These are phyloP conservation scores for Bjerkandera adusta DNA, from an alignment of 1,284 basidiomycete genomes.

Conservation along the genomic window DNA sequence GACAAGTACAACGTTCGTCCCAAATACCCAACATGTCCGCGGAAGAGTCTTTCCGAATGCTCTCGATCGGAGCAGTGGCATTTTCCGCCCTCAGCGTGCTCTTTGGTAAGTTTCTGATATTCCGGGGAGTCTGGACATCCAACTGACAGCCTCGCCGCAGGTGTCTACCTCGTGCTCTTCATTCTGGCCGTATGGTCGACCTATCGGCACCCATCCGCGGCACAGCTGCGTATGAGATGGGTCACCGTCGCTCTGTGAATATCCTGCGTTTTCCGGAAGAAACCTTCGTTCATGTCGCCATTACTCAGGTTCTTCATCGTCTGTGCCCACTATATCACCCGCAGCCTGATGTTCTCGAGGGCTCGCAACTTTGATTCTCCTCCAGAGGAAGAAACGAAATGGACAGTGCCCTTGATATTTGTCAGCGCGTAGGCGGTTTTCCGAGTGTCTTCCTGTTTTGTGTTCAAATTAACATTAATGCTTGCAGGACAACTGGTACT, in stretches of 20 bases:
- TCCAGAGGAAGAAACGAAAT: background rate
- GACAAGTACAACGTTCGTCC: background rate
- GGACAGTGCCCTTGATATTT: constrained; percentile 5
- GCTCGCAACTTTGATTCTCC: background rate
- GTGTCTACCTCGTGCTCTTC: constrained; percentile 3
- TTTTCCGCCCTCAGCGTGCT: background rate
- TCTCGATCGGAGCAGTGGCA: background rate
- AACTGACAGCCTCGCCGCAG: background rate
- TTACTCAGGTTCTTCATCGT: constrained; percentile 11
- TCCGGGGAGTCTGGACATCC: background rate
- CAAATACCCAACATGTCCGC: background rate
- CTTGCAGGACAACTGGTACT: constrained; percentile 20
- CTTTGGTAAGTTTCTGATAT: background rate
- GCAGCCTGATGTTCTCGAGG: constrained; percentile 5
- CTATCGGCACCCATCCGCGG: background rate
- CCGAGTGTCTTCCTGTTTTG: background rate
- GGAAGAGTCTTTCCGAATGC: background rate
- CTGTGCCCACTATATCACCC: constrained; percentile 7
- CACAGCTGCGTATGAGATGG: background rate
- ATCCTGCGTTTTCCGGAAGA: background rate
- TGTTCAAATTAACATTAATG: constrained; percentile 2
- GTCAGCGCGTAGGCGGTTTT: constrained; percentile 1
- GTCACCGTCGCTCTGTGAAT: constrained; percentile 4
- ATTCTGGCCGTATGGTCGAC: background rate
- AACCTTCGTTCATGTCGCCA: background rate